phyloP scores from a whole-genome alignment of 169 alveolate genomes.

The Eimeria brunetti region DNA sequence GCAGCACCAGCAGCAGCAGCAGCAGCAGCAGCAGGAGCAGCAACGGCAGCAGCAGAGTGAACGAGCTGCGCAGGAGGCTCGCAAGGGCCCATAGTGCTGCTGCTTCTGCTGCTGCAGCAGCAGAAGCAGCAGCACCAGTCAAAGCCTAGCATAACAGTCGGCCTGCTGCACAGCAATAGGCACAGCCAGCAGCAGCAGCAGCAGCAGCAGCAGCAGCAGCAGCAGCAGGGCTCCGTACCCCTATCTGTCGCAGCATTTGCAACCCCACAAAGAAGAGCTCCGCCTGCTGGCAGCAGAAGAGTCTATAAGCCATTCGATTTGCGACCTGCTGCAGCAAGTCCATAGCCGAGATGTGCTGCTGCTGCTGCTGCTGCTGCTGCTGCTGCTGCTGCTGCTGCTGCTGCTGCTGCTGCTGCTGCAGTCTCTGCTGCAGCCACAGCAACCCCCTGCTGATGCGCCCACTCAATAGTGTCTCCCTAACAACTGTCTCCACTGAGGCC shows the following conservation, averaged over 20 bases:
- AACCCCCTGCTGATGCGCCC: conserved; percentile 67
- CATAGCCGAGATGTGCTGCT: conserved; percentile 60
- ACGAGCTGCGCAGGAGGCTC: not conserved
- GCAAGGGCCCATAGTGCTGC: not conserved
- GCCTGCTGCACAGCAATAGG: not conserved
- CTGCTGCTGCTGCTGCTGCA: not conserved
- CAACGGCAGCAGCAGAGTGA: conserved; percentile 12
- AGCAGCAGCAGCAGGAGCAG: not conserved
- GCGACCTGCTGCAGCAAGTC: conserved; percentile 46
- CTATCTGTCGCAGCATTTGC: conserved; percentile 88
- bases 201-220: conserved; percentile 41
- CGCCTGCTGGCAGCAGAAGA: conserved; percentile 85
- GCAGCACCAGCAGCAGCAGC: conserved; percentile 79
- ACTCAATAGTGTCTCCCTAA: conserved; percentile 70
- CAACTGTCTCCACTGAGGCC: conserved; percentile 57
- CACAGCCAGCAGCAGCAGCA: not conserved
- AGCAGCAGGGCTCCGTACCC: conserved; percentile 48
- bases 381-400: conserved; percentile 39
- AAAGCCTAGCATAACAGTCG: too few relatives aligned
- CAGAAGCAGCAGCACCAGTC: not conserved
- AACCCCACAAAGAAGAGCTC: conserved; percentile 85
- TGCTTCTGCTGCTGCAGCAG: not conserved
- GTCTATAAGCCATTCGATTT: conserved; percentile 82
- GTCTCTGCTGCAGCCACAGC: conserved; percentile 66
- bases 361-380: not conserved